Evolutionary conservation across 768 basidiomycete genomes (phyloP).

Genomic region (Lentinula boryana): DNA sequence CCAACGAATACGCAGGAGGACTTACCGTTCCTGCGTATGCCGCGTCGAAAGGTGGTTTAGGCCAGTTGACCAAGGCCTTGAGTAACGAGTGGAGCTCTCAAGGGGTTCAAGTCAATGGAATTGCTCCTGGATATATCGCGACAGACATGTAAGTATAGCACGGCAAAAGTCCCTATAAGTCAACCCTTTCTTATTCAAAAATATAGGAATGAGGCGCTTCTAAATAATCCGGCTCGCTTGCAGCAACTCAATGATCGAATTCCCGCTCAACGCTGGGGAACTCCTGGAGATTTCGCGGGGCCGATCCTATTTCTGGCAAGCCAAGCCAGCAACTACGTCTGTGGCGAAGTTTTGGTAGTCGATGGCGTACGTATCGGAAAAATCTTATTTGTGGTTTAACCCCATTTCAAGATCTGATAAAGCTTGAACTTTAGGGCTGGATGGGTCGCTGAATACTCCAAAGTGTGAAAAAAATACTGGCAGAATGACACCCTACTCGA

Average conservation of each 20-base stretch:
- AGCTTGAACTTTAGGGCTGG: conserved; percentile 39
- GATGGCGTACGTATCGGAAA: conserved; percentile 47
- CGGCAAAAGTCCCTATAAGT: conserved; percentile 6
- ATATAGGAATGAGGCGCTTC: conserved; percentile 25
- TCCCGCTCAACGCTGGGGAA: conserved; percentile 67
- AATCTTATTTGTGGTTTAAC: conserved; percentile 1
- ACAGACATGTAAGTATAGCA: conserved; percentile 69
- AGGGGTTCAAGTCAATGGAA: conserved; percentile 85
- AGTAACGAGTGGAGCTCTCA: conserved; percentile 91
- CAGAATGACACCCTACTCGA: no score
- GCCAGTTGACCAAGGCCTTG: conserved; percentile 82
- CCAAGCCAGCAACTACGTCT: conserved; percentile 63
- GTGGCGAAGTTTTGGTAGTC: conserved; percentile 65
- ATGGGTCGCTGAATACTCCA: conserved; percentile 40
- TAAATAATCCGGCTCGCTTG: conserved; percentile 54
- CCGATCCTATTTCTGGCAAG: conserved; percentile 67
- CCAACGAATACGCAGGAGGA: conserved; percentile 26
- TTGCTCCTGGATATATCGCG: conserved; percentile 83
- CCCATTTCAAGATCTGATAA: neutral
- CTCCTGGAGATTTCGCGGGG: conserved; percentile 69
- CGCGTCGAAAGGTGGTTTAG: conserved; percentile 84
- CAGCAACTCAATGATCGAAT: conserved; percentile 73
- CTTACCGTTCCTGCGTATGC: conserved; percentile 85
- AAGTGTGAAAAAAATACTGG: neutral
- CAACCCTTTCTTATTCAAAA: neutral